Percentiles rank a stretch among this genome's conserved stretches.
Conservation (phyloP, 306 rosid species). For the Inga leiocalycina region DNA sequence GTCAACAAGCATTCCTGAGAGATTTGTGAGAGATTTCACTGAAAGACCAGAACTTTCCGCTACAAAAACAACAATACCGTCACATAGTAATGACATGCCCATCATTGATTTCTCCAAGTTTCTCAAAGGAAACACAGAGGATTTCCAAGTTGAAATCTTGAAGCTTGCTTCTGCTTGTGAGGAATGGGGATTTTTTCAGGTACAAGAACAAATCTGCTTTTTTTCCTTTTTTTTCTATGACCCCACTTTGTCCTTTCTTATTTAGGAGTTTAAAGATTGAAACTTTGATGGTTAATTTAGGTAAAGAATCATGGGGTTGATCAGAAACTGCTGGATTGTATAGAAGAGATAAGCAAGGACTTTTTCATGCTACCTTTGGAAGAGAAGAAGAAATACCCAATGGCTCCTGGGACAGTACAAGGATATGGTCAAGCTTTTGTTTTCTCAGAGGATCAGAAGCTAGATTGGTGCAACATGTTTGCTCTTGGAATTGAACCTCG, state of each 20-base stretch:
- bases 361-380: constrained; percentile 93
- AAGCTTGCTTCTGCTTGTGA: constrained; percentile 74
- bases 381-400: constrained; percentile 82
- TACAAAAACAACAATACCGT: constrained; percentile 10
- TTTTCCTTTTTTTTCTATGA: neutral
- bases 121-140: constrained; percentile 52
- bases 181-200: constrained; percentile 99
- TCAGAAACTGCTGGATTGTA: constrained; percentile 58
- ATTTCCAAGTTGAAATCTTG: constrained; percentile 44
- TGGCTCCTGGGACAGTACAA: constrained; percentile 91
- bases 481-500: constrained; percentile 88
- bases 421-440: constrained; percentile 98
- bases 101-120: constrained; percentile 73
- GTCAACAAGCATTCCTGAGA: constrained; percentile 71
- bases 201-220: constrained; percentile 21
- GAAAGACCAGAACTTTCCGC: constrained; percentile 50
- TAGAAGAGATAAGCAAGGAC: constrained; percentile 66
- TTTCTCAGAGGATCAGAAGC: constrained; percentile 92
- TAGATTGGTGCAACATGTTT: constrained; percentile 99
- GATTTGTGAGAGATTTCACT: constrained; percentile 75
- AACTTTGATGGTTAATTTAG: constrained; percentile 37
- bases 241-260: neutral
- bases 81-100: constrained; percentile 57
- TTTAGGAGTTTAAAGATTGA: neutral
- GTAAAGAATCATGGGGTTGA: constrained; percentile 84